Conservation (phyloP, 805 yeast species). For the Teunomyces stri region DNA sequence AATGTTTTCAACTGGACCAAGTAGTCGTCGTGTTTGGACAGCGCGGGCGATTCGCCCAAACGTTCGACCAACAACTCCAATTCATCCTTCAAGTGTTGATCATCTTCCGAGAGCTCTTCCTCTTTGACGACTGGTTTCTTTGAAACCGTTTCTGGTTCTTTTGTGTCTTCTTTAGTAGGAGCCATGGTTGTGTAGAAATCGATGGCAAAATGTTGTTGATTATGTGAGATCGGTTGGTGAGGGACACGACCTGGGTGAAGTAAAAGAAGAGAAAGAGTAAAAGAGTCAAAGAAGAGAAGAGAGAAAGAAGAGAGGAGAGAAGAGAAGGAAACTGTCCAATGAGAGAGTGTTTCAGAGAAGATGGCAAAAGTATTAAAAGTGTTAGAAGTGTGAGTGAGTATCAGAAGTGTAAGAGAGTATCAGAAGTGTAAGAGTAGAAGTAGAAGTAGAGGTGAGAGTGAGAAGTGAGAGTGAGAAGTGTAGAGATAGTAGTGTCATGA, state of each 20-base stretch:
- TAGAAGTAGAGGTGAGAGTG: too few species aligned
- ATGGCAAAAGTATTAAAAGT: neutral
- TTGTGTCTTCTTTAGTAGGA: slow-evolving; percentile 29
- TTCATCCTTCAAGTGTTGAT: slow-evolving; percentile 80
- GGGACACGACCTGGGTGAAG: neutral
- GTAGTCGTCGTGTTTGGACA: slow-evolving; percentile 55
- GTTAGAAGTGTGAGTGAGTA: neutral
- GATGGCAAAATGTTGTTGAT: slow-evolving; percentile 4
- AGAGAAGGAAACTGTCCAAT: neutral
- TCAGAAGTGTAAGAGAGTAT: too few species aligned
- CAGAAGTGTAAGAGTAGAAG: too few species aligned
- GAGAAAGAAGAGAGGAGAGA: neutral
- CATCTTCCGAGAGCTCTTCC: slow-evolving; percentile 93
- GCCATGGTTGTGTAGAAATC: slow-evolving; percentile 24
- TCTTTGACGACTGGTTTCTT: slow-evolving; percentile 39
- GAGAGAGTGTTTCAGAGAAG: too few species aligned
- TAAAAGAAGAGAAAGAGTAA: neutral
- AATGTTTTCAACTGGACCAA: slow-evolving; percentile 68
- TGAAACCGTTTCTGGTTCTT: slow-evolving; percentile 12
- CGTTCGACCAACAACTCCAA: slow-evolving; percentile 85
- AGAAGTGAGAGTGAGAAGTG: too few species aligned
- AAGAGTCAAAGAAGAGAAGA: too few species aligned
- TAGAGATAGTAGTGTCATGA: too few species aligned
- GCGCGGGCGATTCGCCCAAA: slow-evolving; percentile 49
- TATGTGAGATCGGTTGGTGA: neutral